A percentile compares a stretch with the other conserved stretches of the same genome.
Evolutionary conservation across 2,329 filamentous ascomycete species (phyloP).

Genomic region (Colletotrichum siamense): DNA sequence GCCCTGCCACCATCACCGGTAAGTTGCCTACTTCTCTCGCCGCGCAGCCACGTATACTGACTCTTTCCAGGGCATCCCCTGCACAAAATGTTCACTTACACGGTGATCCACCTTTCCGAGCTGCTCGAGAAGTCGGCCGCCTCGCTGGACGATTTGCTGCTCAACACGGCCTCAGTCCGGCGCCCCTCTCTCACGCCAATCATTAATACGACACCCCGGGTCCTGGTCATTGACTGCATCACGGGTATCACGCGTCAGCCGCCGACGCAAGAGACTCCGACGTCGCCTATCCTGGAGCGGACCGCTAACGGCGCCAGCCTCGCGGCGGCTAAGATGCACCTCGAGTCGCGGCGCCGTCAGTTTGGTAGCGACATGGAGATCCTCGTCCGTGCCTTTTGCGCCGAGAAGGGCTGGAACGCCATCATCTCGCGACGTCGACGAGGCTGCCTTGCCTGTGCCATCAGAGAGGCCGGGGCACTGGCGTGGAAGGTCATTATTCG

Average conservation of each 20-base stretch:
- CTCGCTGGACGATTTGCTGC: slow-evolving; percentile 53
- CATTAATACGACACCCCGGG: slow-evolving; percentile 39
- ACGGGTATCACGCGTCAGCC: slow-evolving; percentile 52
- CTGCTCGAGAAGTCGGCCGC: slow-evolving; percentile 54
- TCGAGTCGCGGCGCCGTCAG: slow-evolving; percentile 61
- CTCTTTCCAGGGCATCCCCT: slow-evolving; percentile 59
- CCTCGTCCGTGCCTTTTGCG: slow-evolving; percentile 74
- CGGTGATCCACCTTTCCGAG: slow-evolving; percentile 62
- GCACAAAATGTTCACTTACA: slow-evolving; percentile 68
- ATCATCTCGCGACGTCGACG: slow-evolving; percentile 70
- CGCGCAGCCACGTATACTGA: not conserved
- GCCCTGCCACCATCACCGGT: slow-evolving; percentile 55
- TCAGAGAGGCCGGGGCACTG: slow-evolving; percentile 75
- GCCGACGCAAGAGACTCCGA: slow-evolving; percentile 50
- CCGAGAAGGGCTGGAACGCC: slow-evolving; percentile 76
- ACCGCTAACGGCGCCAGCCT: slow-evolving; percentile 41
- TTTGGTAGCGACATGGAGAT: slow-evolving; percentile 73
- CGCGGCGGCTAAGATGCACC: slow-evolving; percentile 57
- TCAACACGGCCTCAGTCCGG: slow-evolving; percentile 35
- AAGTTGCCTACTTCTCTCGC: slow-evolving; percentile 26
- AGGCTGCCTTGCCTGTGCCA: slow-evolving; percentile 75
- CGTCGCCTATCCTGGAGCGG: slow-evolving; percentile 52
- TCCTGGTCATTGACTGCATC: slow-evolving; percentile 69
- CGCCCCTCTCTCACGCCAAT: slow-evolving; percentile 34
- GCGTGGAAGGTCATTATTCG: slow-evolving; percentile 72